Evolutionary conservation across 2,329 filamentous ascomycete genomes (phyloP), one percentile per base, ranked within the genome.

Genomic region (Trichoderma aggressivum): DNA sequence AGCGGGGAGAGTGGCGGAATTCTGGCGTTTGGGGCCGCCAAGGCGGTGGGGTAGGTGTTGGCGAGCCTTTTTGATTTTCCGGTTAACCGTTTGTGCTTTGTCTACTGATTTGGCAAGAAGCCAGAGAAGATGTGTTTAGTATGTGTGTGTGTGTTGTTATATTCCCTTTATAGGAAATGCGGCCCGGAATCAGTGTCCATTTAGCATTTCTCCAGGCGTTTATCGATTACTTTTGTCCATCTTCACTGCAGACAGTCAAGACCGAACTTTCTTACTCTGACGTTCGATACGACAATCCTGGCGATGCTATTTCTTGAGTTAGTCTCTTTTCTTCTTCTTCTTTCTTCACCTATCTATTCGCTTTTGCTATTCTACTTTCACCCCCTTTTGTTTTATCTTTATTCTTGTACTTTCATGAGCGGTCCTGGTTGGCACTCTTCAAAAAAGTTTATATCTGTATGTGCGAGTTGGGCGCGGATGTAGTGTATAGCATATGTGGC

Each of bases 1-100:
- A 84, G 72, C 84, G 84, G 59, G 83, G 85, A 69, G 86, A 89
- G 72, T 89, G 87, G 86, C 84, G 87, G 39, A 88, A 88, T 76
- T 89, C 87, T 21, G 65, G 65, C 21, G 86, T 81, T 47, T 88
- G 84, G 83, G 83, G 82, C 32, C 85, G 85, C 61, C 86, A 84
- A 72, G 85, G 82, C 73, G 83, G 85, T 26, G 84, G 84, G 30
- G 80, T 85, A 59, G 86, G 87, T 72, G 82, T 87, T 12, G 85
- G 86, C 12, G 81, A 81, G 56, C 82, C 83, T 70, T 80, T 78
- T 75, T 84, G 77, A 81, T 74, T 61, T 70, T 64, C 14, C 60
- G n/a, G n/a, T 50, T 58, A 11, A 32, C 14, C 55, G 28, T 34
- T 62, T 70, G 32, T 61, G 59, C 64, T 71, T 55, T 72, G 55